Evolutionary conservation across 768 basidiomycete genomes (phyloP), one percentile per base, ranked within the genome.

Genomic region (Pholiota molesta): DNA sequence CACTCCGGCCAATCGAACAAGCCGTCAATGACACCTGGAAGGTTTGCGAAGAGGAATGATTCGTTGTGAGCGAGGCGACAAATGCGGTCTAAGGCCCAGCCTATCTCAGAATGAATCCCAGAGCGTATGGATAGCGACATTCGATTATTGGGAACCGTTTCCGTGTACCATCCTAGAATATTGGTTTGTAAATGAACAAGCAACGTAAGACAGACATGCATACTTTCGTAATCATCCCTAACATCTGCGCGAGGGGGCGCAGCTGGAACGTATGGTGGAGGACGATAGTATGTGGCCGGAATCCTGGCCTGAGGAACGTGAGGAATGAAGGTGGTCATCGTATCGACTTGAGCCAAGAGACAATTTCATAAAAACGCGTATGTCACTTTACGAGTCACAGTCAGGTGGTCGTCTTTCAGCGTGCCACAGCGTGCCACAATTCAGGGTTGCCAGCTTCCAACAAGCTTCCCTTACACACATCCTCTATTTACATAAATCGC

Each of bases 51-150:
- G 59, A 85, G 71, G 74, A 97, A 93, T 55, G 86, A 79, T 55
- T 95, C 94, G 67, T 92, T 90, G 66, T 83, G 83, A 66, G 87
- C 89, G n/a, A 93, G 80, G 19, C 92, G 85, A 63, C 90, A 87
- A 10, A 99, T 83, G 52, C 92, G 88, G 67, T 94, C 90, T 40
- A 99, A 83, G 19, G 95, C 92, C 92, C 94, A 98, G 59, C 87
- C 86, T 59, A 95, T 82, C 70, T 99, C 97, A 8, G 84, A 75
- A 57, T 87, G 81, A 52, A 99, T 89, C 5, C 88, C 90, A 14
- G 94, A 98, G 26, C 88, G 85, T 44, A 99, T 76, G 2, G 95
- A 89, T 16, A 99, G 86, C n/a, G 94, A 80, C 86, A 98, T 94
- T 44, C 96, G 85, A 72, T 98, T 98, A 71, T 79, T 89, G 0